Conservation (phyloP, 139 green algal genomes). For the Volvox reticuliferus region DNA sequence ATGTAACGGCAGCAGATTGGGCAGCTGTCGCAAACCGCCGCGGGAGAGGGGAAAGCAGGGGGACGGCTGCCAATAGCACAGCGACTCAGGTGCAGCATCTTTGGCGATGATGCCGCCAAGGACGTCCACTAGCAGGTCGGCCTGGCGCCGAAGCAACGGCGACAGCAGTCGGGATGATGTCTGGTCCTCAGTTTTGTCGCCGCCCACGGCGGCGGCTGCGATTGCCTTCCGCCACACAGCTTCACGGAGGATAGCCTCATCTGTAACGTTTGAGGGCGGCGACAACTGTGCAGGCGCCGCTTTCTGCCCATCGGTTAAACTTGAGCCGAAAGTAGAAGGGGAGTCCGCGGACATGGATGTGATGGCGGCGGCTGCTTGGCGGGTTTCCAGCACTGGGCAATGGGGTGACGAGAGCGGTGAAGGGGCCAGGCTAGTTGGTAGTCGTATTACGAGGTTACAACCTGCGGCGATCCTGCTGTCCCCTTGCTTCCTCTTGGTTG, state of each 20-base stretch:
- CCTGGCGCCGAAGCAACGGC: neutral
- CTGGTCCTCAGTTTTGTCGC: no score
- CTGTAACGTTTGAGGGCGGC: neutral
- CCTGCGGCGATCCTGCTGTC: no score
- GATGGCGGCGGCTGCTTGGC: no score
- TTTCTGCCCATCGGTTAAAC: neutral
- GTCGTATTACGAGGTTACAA: no score
- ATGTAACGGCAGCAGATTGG: constrained; percentile 23
- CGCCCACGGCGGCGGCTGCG: neutral
- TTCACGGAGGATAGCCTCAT: neutral
- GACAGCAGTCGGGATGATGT: neutral
- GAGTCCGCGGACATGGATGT: no score
- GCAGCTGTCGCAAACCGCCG: neutral
- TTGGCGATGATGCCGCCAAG: neutral
- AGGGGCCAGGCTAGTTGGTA: no score
- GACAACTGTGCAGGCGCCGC: neutral
- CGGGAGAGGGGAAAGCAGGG: neutral
- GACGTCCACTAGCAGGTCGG: neutral
- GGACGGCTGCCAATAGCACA: neutral
- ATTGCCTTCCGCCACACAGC: neutral
- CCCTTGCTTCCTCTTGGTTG: no score
- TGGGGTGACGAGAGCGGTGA: no score
- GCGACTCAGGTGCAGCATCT: neutral
- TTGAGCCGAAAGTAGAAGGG: no score
- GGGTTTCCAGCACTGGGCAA: no score